Percentiles rank a stretch among this genome's conserved stretches.
These are phyloP conservation scores for Pluteus cervinus DNA, from an alignment of 768 basidiomycete genomes.

Conservation along the genomic window DNA sequence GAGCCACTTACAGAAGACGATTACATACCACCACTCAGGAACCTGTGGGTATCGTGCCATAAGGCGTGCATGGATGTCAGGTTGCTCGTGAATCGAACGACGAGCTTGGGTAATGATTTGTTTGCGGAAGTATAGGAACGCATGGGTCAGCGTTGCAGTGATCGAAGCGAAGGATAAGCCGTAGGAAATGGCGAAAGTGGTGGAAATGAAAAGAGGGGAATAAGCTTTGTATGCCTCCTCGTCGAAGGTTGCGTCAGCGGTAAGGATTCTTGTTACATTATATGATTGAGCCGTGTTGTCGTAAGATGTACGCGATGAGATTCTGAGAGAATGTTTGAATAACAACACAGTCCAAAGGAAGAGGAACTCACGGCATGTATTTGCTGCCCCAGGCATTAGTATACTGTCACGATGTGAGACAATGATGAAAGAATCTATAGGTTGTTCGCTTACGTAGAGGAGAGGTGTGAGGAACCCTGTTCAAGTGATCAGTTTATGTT, in stretches of 20 bases:
- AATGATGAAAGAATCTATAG: not conserved
- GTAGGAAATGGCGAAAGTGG: conserved; percentile 74
- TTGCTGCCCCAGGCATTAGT: conserved; percentile 57
- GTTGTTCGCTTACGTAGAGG: conserved; percentile 38
- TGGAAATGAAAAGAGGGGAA: conserved; percentile 59
- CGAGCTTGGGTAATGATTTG: conserved; percentile 71
- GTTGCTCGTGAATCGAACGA: conserved; percentile 69
- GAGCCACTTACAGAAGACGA: conserved; percentile 48
- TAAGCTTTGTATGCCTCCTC: conserved; percentile 47
- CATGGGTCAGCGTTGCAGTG: conserved; percentile 68
- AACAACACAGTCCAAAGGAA: not conserved
- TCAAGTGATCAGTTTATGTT: not conserved
- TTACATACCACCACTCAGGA: conserved; percentile 81
- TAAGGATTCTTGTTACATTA: conserved; percentile 53
- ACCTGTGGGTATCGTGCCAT: conserved; percentile 74
- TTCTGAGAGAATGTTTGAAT: conserved; percentile 19
- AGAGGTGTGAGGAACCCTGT: conserved; percentile 53
- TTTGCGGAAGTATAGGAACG: conserved; percentile 69
- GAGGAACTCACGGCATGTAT: conserved; percentile 44
- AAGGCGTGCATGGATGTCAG: conserved; percentile 79
- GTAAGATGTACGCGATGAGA: conserved; percentile 60
- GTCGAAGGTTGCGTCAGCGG: conserved; percentile 49
- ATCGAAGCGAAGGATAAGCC: conserved; percentile 81
- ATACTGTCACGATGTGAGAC: conserved; percentile 27
- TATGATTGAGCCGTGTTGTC: conserved; percentile 57